Conservation (phyloP, 129 eudicot genomes). For the Ambrosia trifida region DNA sequence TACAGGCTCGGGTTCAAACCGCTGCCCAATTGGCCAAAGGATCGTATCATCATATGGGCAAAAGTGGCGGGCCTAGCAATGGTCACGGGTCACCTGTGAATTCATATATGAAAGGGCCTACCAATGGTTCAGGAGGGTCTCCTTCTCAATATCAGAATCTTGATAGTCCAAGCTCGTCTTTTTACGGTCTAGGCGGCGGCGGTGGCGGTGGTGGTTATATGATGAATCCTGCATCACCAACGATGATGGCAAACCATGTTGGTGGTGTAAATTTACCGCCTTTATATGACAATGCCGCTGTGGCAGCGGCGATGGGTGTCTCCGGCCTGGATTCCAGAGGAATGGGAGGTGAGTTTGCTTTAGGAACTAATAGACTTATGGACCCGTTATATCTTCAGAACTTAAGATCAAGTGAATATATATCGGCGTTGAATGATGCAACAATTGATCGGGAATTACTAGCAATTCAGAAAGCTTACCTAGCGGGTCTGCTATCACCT, state of each 20-base stretch:
- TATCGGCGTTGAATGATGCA: slow-evolving; percentile 72
- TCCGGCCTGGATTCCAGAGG: slow-evolving; percentile 56
- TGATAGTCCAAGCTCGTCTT: slow-evolving; percentile 64
- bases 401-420: slow-evolving; percentile 61
- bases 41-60: slow-evolving; percentile 32
- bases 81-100: slow-evolving; percentile 37
- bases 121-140: slow-evolving; percentile 48
- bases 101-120: slow-evolving; percentile 44
- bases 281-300: slow-evolving; percentile 50
- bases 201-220: slow-evolving; percentile 51
- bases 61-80: slow-evolving; percentile 35
- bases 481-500: slow-evolving; percentile 59
- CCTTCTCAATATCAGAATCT: slow-evolving; percentile 56
- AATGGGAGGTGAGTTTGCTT: slow-evolving; percentile 51
- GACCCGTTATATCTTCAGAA: slow-evolving; percentile 75
- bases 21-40: slow-evolving; percentile 40
- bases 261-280: slow-evolving; percentile 52
- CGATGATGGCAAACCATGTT: slow-evolving; percentile 58
- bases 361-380: slow-evolving; percentile 54
- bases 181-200: slow-evolving; percentile 45
- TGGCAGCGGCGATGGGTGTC: slow-evolving; percentile 52
- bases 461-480: slow-evolving; percentile 77
- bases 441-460: slow-evolving; percentile 57
- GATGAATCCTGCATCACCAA: slow-evolving; percentile 60
- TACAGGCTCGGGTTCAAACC: slow-evolving; percentile 40